phyloP scores from a whole-genome alignment of 805 yeast species.

The Blastobotrys terrestris region DNA sequence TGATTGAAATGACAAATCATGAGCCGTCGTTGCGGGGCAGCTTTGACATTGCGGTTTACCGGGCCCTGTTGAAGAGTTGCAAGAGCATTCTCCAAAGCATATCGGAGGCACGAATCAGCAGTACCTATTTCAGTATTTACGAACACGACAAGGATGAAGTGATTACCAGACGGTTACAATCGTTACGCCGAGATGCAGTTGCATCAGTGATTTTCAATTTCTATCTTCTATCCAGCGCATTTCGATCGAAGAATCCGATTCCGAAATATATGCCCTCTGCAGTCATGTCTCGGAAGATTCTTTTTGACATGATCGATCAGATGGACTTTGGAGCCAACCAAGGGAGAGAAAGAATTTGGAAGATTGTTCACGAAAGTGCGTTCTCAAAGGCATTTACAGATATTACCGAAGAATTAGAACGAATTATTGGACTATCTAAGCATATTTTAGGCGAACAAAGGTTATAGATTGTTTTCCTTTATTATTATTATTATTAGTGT shows the following conservation, averaged over 20 bases:
- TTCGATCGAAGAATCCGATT: constrained; percentile 32
- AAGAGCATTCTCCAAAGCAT: constrained; percentile 37
- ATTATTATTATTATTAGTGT: not conserved
- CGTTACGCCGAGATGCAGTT: constrained; percentile 43
- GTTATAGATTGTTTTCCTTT: constrained; percentile 1
- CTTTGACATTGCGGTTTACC: constrained; percentile 33
- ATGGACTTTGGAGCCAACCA: constrained; percentile 20
- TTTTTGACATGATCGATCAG: constrained; percentile 36
- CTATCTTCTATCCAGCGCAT: constrained; percentile 40
- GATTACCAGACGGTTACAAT: constrained; percentile 35
- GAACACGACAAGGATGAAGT: constrained; percentile 36
- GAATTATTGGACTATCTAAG: constrained; percentile 34
- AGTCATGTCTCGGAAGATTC: constrained; percentile 36
- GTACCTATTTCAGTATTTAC: constrained; percentile 42
- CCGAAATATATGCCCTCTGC: constrained; percentile 44
- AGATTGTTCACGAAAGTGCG: constrained; percentile 44
- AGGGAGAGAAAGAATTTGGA: constrained; percentile 33
- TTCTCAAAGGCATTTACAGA: constrained; percentile 44
- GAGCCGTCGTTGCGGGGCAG: constrained; percentile 35
- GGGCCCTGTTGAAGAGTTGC: constrained; percentile 33
- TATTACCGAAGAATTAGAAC: constrained; percentile 39
- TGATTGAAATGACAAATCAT: constrained; percentile 32
- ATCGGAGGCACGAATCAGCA: constrained; percentile 46
- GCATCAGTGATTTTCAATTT: constrained; percentile 40
- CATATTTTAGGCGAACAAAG: constrained; percentile 41